phyloP scores from a whole-genome alignment of 129 eudicot species.

The Centella asiatica region DNA sequence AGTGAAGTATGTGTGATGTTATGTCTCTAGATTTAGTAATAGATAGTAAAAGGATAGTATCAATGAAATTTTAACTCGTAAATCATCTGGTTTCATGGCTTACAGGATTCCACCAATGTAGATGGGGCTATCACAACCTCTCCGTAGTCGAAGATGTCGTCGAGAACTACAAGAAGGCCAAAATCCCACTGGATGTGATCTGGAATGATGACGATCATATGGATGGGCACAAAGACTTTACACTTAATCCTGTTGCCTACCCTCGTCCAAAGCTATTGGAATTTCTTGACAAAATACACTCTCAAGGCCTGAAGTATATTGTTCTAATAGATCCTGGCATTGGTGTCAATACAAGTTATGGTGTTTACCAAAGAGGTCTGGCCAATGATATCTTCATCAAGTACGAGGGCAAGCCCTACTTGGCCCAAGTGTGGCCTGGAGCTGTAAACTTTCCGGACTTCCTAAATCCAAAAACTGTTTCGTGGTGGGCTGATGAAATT shows the following conservation, averaged over 20 bases:
- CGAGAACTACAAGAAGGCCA: conserved; percentile 65
- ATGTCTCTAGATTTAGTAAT: no score
- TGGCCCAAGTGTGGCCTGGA: conserved; percentile 98
- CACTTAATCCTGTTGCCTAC: conserved; percentile 54
- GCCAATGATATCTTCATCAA: conserved; percentile 86
- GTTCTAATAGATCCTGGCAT: conserved; percentile 89
- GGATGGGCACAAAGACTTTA: conserved; percentile 90
- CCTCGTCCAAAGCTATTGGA: conserved; percentile 52
- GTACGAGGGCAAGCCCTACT: conserved; percentile 60
- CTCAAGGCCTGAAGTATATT: conserved; percentile 76
- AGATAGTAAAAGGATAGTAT: background rate
- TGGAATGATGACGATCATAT: conserved; percentile 98
- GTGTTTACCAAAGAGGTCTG: conserved; percentile 60
- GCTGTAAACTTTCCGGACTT: conserved; percentile 90
- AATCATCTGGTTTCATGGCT: background rate
- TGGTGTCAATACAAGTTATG: conserved; percentile 67
- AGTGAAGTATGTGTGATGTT: no score
- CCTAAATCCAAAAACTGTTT: conserved; percentile 77
- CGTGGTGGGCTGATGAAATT: conserved; percentile 91
- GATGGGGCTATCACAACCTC: conserved; percentile 90
- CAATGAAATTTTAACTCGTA: background rate
- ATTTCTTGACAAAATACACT: conserved; percentile 63
- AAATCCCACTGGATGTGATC: conserved; percentile 84
- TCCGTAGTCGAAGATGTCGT: conserved; percentile 86
- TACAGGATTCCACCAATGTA: conserved; percentile 90